Evolutionary conservation across 495 filamentous ascomycete species (phyloP), one percentile per base, ranked within the genome.

Genomic region (Penicillium odoratum): DNA sequence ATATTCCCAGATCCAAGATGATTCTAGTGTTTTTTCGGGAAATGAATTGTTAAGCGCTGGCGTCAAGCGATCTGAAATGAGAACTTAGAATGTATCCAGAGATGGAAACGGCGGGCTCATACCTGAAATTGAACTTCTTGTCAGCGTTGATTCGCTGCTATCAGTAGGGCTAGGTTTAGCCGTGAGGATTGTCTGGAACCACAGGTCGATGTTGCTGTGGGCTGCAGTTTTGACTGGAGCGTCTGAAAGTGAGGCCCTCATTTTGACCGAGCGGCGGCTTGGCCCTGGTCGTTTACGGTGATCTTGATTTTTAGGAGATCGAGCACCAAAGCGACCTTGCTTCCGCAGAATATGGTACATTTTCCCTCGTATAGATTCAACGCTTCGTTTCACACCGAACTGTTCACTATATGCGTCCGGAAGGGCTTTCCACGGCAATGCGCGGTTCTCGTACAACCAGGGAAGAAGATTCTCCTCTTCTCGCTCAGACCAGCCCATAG

Each of bases 281-380:
- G 36, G 36, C 36, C 5, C 11, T n/a, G 4, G 36, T 40, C 36
- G 36, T 40, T n/a, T 40, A 40, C 36, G 11, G 36, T 13, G 11
- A 40, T 13, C 36, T 13, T 40, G 13, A n/a, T 13, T 40, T 11
- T 40, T 40, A 15, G 9, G 36, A 40, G 36, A 40, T 40, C 36
- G 36, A 13, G 36, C 36, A 40, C 3, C 5, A 3, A 13, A 16
- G 36, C 36, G 36, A 40, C 36, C 15, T 15, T n/a, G 15, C 30
- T 58, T 58, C 29, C 56, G 56, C 29, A 58, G 15, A 42, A 58
- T 58, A 48, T 58, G 43, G 21, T 58, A 58, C 42, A 46, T 58
- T 26, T 59, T 59, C 29, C 45, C 57, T 44, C 57, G 57, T 50
- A 59, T 16, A 21, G 57, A 59, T 33, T 59, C 45, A 45, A 55